Evolutionary conservation across 2,329 filamentous ascomycete genomes (phyloP).

Genomic region (Chaetomiaceae sp.): DNA sequence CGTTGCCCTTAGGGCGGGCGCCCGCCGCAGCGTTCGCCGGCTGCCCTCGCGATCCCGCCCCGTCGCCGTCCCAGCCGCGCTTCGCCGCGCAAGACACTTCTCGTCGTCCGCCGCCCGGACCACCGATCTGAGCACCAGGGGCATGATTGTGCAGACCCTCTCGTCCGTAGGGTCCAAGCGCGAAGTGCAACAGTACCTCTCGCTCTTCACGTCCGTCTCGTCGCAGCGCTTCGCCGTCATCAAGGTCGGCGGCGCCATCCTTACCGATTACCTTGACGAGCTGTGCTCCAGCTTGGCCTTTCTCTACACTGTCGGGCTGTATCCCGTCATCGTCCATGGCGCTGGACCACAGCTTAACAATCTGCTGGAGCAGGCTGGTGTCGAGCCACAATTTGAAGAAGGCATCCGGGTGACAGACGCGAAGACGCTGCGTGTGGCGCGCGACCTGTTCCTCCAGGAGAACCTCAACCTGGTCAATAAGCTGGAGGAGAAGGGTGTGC

Average conservation of each 20-base stretch:
- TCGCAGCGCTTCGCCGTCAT: slow-evolving; percentile 98
- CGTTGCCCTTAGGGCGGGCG: slow-evolving; percentile 41
- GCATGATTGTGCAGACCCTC: slow-evolving; percentile 82
- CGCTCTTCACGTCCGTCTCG: slow-evolving; percentile 93
- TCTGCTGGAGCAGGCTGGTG: slow-evolving; percentile 80
- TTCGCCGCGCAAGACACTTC: slow-evolving; percentile 34
- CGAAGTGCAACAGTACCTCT: slow-evolving; percentile 95
- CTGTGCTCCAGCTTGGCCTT: slow-evolving; percentile 86
- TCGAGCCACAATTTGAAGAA: slow-evolving; percentile 94
- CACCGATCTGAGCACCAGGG: slow-evolving; percentile 60
- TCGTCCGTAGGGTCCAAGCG: slow-evolving; percentile 95
- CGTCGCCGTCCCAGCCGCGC: slow-evolving; percentile 22
- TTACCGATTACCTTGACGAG: slow-evolving; percentile 90
- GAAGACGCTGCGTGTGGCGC: slow-evolving; percentile 85
- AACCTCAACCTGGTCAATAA: slow-evolving; percentile 89
- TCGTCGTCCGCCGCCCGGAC: slow-evolving; percentile 33
- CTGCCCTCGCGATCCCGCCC: slow-evolving; percentile 26
- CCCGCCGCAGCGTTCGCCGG: slow-evolving; percentile 39
- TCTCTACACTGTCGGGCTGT: slow-evolving; percentile 90
- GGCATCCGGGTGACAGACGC: slow-evolving; percentile 93
- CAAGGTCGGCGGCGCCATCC: slow-evolving; percentile 94
- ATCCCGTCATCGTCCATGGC: slow-evolving; percentile 92
- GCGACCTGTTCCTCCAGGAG: slow-evolving; percentile 91
- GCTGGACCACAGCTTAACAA: slow-evolving; percentile 93
- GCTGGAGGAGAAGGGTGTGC: slow-evolving; percentile 83